A percentile compares a stretch with the other conserved stretches of the same genome.
Evolutionary conservation across 2,329 filamentous ascomycete species (phyloP).

Genomic region (Venturia asperata): DNA sequence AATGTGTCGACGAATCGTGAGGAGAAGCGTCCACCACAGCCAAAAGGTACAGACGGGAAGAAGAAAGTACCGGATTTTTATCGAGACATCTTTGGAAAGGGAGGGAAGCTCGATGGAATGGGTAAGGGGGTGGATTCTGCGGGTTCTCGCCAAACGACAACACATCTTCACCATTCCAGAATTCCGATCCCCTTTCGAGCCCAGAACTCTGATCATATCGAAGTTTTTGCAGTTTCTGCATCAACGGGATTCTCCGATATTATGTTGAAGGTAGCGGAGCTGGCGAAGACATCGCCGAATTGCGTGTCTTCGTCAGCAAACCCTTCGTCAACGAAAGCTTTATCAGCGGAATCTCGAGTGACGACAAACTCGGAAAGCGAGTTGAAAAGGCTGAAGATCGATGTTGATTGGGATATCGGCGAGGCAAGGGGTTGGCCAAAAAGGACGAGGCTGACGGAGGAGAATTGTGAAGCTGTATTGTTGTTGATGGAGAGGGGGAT

Average conservation of each 20-base stretch:
- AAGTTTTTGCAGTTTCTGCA: background rate
- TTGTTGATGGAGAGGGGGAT: conserved; percentile 8
- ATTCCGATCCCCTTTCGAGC: background rate
- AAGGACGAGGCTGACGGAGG: background rate
- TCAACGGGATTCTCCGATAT: background rate
- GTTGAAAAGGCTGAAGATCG: background rate
- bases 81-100: background rate
- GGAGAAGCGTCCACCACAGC: background rate
- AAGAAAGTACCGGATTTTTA: background rate
- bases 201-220: background rate
- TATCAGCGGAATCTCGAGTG: no score
- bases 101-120: background rate
- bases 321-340: background rate
- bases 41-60: background rate
- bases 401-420: background rate
- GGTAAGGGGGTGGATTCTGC: background rate
- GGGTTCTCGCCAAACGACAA: background rate
- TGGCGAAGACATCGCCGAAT: background rate
- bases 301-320: background rate
- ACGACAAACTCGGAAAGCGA: background rate
- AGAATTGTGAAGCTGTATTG: background rate
- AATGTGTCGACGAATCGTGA: conserved; percentile 6
- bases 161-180: background rate
- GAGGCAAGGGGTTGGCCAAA: background rate
- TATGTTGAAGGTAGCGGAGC: background rate